These are phyloP conservation scores for Blastobotrys petasosporus DNA, from an alignment of 1,139 yeast species.

Conservation along the genomic window DNA sequence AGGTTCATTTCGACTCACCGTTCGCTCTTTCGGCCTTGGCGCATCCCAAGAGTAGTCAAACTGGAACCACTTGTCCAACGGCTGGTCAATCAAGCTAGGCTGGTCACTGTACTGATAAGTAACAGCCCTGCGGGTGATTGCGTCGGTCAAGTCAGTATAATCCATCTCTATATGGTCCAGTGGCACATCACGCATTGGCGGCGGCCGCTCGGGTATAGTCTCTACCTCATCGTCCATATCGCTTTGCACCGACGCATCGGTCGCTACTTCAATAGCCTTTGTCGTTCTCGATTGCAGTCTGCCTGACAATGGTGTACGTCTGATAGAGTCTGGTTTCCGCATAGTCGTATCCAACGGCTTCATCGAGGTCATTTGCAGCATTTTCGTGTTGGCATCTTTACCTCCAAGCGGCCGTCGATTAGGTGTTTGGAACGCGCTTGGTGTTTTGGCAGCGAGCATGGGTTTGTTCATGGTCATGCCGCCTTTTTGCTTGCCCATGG, in stretches of 20 bases:
- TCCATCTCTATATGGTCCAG: conserved; percentile 24
- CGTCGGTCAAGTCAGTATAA: conserved; percentile 14
- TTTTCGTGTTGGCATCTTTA: conserved; percentile 21
- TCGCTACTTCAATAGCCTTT: neutral
- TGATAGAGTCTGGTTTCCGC: neutral
- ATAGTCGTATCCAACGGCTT: conserved; percentile 5
- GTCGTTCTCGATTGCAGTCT: conserved; percentile 3
- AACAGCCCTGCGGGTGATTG: neutral
- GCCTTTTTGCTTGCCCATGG: conserved; percentile 11
- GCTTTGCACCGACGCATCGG: conserved; percentile 5
- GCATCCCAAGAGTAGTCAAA: neutral
- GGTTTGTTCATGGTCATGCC: conserved; percentile 5
- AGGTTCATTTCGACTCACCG: neutral
- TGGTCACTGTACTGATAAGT: no score
- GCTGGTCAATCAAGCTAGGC: neutral
- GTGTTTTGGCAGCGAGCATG: conserved; percentile 13
- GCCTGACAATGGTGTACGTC: conserved; percentile 14
- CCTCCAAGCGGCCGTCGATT: conserved; percentile 26
- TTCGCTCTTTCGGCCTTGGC: neutral
- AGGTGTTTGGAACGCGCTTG: conserved; percentile 12
- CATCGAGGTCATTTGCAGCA: neutral
- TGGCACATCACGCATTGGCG: conserved; percentile 20
- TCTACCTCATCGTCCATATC: conserved; percentile 19
- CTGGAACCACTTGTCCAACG: conserved; percentile 1
- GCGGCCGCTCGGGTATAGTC: conserved; percentile 16